phyloP scores from a whole-genome alignment of 2,329 filamentous ascomycete species.

The Pezicula radicicola region DNA sequence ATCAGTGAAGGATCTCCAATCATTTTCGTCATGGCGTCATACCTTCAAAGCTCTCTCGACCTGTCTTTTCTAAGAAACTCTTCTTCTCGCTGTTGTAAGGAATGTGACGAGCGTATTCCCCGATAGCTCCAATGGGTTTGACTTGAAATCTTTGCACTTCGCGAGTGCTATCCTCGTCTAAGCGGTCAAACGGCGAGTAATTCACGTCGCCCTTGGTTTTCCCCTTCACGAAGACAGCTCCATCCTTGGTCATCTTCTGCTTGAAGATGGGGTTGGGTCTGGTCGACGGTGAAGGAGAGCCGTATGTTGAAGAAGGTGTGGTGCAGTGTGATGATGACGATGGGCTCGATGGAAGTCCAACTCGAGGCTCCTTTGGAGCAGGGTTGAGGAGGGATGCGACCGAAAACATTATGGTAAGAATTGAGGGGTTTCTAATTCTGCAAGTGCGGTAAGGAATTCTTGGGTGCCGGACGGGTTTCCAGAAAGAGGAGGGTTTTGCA shows the following conservation, averaged over 20 bases:
- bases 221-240: constrained; percentile 58
- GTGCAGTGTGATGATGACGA: constrained; percentile 22
- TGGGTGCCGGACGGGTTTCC: constrained; percentile 17
- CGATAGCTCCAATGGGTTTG: constrained; percentile 61
- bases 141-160: constrained; percentile 65
- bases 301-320: constrained; percentile 20
- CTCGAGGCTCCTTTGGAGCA: constrained; percentile 32
- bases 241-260: constrained; percentile 64
- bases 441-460: constrained; percentile 17
- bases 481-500: constrained; percentile 10
- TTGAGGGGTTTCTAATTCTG: constrained; percentile 20
- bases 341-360: constrained; percentile 39
- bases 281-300: constrained; percentile 18
- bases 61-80: constrained; percentile 80
- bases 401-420: constrained; percentile 52
- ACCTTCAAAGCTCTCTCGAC: constrained; percentile 87
- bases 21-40: constrained; percentile 23
- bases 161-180: constrained; percentile 52
- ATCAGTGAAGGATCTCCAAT: constrained; percentile 16
- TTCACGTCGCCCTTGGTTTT: constrained; percentile 65
- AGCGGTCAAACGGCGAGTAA: constrained; percentile 70
- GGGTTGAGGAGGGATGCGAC: constrained; percentile 67
- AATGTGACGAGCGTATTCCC: constrained; percentile 68
- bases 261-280: constrained; percentile 24
- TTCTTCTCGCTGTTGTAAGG: constrained; percentile 96